These are phyloP conservation scores for Hypoxylon rickii DNA, from an alignment of 495 filamentous ascomycete genomes.

Conservation along the genomic window DNA sequence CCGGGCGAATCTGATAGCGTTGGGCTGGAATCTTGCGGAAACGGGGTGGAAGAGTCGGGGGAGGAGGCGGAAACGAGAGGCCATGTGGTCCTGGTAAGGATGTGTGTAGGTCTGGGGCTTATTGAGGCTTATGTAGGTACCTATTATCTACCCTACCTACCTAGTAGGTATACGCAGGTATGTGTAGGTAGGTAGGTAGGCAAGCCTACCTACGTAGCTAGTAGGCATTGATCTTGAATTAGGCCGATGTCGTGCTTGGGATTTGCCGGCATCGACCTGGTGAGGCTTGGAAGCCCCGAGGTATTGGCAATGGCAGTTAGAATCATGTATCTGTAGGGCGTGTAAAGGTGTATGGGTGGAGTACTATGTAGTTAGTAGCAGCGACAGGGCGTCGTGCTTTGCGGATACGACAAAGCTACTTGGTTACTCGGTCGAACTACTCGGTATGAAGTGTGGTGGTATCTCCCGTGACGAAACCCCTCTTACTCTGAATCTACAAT, in stretches of 20 bases:
- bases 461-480: too few species aligned
- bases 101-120: too few species aligned
- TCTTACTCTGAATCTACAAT: too few species aligned
- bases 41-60: slow-evolving; percentile 24
- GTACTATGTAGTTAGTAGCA: too few species aligned
- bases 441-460: too few species aligned
- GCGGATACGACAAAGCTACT: neutral
- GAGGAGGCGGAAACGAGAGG: slow-evolving; percentile 10
- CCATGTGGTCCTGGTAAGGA: too few species aligned
- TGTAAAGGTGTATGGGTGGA: slow-evolving; percentile 10
- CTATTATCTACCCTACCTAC: too few species aligned
- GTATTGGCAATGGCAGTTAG: slow-evolving; percentile 6
- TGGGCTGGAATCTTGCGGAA: slow-evolving; percentile 13
- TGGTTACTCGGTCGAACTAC: too few species aligned
- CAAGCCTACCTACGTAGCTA: slow-evolving; percentile 7
- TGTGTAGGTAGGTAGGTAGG: too few species aligned
- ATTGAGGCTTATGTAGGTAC: neutral
- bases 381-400: neutral
- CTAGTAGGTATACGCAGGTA: too few species aligned
- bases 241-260: slow-evolving; percentile 13
- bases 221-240: neutral
- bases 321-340: neutral
- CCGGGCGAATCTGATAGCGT: slow-evolving; percentile 18
- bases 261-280: slow-evolving; percentile 14
- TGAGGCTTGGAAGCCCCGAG: slow-evolving; percentile 25